These are phyloP conservation scores for Castanea sativa DNA, from an alignment of 306 rosid species.

Conservation along the genomic window DNA sequence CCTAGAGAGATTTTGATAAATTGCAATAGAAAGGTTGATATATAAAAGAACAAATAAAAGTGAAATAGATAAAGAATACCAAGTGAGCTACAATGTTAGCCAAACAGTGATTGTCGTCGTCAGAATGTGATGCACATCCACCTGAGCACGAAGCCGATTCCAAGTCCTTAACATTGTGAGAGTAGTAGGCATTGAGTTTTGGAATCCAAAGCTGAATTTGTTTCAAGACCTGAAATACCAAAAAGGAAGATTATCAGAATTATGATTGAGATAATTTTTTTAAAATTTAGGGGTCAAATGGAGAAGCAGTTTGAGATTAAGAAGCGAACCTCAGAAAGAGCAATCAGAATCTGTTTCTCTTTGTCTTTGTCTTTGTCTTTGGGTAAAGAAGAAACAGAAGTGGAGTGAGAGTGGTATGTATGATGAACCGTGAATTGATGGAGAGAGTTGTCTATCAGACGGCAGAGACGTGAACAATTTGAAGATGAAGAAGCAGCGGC, in stretches of 20 bases:
- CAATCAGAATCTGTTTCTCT: slow-evolving; percentile 39
- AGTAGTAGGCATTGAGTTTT: slow-evolving; percentile 11
- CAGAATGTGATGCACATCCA: slow-evolving; percentile 12
- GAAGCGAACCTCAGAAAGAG: slow-evolving; percentile 46
- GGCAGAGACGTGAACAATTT: slow-evolving; percentile 55
- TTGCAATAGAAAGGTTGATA: not conserved
- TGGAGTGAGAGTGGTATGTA: slow-evolving; percentile 1
- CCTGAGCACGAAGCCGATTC: slow-evolving; percentile 3
- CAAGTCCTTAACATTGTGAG: not conserved
- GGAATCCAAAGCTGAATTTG: slow-evolving; percentile 39
- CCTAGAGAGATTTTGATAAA: no score
- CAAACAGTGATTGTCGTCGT: slow-evolving; percentile 31
- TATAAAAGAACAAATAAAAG: not conserved
- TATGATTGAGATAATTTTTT: not conserved
- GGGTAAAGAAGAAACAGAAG: no score
- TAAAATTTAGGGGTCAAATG: not conserved
- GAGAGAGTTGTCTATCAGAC: slow-evolving; percentile 49
- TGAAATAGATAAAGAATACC: slow-evolving; percentile 13
- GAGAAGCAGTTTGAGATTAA: not conserved
- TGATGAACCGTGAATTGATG: slow-evolving; percentile 48
- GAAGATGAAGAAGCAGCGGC: not conserved
- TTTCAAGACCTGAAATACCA: slow-evolving; percentile 33
- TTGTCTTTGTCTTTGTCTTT: not conserved
- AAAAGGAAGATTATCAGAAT: not conserved
- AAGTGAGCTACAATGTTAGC: slow-evolving; percentile 17